Evolutionary conservation across 1,284 basidiomycete species (phyloP).

Genomic region (Cryptococcus sp.): DNA sequence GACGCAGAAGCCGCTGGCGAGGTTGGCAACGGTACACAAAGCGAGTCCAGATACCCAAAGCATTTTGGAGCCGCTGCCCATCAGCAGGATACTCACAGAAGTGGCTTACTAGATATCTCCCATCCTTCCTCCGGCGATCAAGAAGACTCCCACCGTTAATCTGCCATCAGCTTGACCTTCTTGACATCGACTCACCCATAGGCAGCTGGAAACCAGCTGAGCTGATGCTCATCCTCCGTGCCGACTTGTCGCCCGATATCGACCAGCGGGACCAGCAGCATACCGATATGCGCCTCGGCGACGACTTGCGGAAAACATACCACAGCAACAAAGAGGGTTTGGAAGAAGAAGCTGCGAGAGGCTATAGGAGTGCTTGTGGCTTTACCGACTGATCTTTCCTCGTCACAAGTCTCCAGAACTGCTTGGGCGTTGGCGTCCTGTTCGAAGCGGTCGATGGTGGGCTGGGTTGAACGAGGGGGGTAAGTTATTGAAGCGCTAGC

Average conservation of each 20-base stretch:
- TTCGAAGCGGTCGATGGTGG: background rate
- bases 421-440: background rate
- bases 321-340: constrained; percentile 12
- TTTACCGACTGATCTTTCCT: background rate
- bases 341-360: background rate
- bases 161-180: constrained; percentile 1
- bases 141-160: constrained; percentile 29
- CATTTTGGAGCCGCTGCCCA: constrained; percentile 15
- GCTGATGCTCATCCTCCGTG: constrained; percentile 17
- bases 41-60: constrained; percentile 11
- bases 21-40: constrained; percentile 12
- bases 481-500: no score
- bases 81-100: background rate
- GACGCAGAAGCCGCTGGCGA: constrained; percentile 20
- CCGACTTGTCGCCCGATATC: constrained; percentile 21
- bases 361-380: background rate
- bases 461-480: background rate
- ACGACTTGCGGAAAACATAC: constrained; percentile 22
- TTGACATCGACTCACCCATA: constrained; percentile 11
- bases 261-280: constrained; percentile 24
- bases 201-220: constrained; percentile 27
- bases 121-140: constrained; percentile 22
- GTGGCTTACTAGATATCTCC: constrained; percentile 26
- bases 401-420: background rate
- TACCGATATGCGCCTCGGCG: constrained; percentile 25